Evolutionary conservation across 2,329 filamentous ascomycete species (phyloP).

Genomic region (Aspergillus hiratsukae): DNA sequence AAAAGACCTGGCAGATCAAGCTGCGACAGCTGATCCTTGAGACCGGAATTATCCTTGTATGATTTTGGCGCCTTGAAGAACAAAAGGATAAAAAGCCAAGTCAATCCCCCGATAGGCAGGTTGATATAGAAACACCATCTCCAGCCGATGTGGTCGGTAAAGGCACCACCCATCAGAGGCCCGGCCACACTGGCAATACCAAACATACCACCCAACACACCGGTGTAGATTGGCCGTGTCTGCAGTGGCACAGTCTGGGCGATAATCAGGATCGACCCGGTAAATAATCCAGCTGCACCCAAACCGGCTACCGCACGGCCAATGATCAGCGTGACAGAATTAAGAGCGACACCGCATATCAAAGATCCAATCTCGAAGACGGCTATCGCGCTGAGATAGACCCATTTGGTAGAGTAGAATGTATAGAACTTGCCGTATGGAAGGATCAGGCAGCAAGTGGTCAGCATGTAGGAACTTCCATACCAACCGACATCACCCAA

Average conservation of each 20-base stretch:
- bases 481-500: constrained; percentile 48
- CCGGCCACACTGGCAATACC: constrained; percentile 41
- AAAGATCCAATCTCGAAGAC: constrained; percentile 43
- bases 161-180: constrained; percentile 44
- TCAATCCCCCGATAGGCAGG: constrained; percentile 31
- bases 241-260: constrained; percentile 37
- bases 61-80: constrained; percentile 26
- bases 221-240: constrained; percentile 38
- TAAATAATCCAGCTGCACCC: constrained; percentile 36
- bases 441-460: constrained; percentile 39
- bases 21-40: constrained; percentile 27
- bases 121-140: constrained; percentile 45
- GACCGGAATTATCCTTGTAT: constrained; percentile 21
- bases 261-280: constrained; percentile 38
- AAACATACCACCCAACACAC: constrained; percentile 40
- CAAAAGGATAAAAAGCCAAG: constrained; percentile 29
- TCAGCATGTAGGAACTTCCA: constrained; percentile 42
- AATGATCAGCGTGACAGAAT: constrained; percentile 35
- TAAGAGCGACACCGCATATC: constrained; percentile 36
- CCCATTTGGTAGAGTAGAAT: constrained; percentile 42
- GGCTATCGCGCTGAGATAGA: constrained; percentile 34
- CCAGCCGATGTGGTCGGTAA: constrained; percentile 41
- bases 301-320: constrained; percentile 42
- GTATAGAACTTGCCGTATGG: constrained; percentile 43
- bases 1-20: constrained; percentile 24